Percentiles rank a stretch among this genome's conserved stretches.
Evolutionary conservation across 1,284 basidiomycete species (phyloP).

Genomic region (Ceratobasidium sp.): DNA sequence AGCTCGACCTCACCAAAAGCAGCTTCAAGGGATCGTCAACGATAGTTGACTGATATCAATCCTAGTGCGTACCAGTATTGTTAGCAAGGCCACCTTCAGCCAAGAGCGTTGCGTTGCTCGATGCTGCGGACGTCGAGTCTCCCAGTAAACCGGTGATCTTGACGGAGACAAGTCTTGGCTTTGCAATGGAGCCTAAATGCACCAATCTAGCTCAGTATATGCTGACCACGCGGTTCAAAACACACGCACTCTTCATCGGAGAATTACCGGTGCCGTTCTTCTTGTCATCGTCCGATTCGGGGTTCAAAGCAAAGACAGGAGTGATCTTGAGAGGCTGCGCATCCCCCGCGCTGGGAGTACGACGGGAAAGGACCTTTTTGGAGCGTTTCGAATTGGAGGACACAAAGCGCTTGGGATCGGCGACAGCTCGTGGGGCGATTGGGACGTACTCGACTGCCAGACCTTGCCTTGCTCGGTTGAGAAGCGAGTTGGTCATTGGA

Average conservation of each 20-base stretch:
- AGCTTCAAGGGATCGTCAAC: not conserved
- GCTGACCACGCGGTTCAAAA: not conserved
- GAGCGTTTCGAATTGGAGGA: not conserved
- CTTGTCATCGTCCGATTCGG: constrained; percentile 1
- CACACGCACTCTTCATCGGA: not conserved
- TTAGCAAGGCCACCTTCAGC: not conserved
- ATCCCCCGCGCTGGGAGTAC: not conserved
- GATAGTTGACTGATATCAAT: not conserved
- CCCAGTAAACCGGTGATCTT: constrained; percentile 4
- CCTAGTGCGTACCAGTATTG: not conserved
- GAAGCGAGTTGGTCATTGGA: constrained; percentile 3
- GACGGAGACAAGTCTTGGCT: constrained; percentile 10
- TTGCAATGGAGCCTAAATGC: not conserved
- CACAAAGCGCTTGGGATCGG: constrained; percentile 6
- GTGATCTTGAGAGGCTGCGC: not conserved
- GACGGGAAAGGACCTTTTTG: not conserved
- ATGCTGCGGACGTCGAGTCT: not conserved
- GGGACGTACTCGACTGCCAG: constrained; percentile 8
- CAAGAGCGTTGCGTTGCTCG: not conserved
- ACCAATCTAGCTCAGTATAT: not conserved
- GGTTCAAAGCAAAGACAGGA: not conserved
- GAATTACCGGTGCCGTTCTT: not conserved
- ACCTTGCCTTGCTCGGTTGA: not conserved
- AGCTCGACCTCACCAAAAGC: constrained; percentile 18
- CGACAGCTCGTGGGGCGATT: not conserved